Conservation (phyloP, 1,284 basidiomycete species). For the Inonotus hispidus region DNA sequence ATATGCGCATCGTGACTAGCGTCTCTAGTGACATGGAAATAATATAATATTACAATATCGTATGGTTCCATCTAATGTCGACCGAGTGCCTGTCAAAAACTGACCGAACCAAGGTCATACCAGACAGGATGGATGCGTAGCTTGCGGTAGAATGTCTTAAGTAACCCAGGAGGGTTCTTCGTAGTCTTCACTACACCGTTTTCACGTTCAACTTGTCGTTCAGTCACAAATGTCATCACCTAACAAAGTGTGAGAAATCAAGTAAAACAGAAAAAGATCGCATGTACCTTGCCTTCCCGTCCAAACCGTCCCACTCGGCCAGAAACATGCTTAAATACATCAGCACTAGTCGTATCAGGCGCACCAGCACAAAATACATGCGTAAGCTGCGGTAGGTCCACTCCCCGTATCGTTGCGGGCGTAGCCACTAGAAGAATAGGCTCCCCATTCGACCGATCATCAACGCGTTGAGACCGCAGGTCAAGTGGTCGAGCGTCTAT, state of each 20-base stretch:
- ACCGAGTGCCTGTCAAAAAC: not conserved
- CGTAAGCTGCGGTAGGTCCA: slow-evolving; percentile 64
- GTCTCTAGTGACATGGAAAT: too few relatives aligned
- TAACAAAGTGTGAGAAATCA: not conserved
- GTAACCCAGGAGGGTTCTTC: slow-evolving; percentile 41
- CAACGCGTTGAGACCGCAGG: slow-evolving; percentile 30
- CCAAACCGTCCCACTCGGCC: slow-evolving; percentile 76
- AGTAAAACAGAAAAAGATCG: not conserved
- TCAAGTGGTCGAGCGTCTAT: slow-evolving; percentile 62
- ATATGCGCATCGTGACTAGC: not conserved
- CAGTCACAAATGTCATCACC: slow-evolving; percentile 50
- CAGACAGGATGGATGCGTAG: slow-evolving; percentile 34
- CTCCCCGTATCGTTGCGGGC: slow-evolving; percentile 58
- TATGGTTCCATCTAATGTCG: not conserved
- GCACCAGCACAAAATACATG: slow-evolving; percentile 71
- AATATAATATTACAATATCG: too few relatives aligned
- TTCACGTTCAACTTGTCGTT: slow-evolving; percentile 23
- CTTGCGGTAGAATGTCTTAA: slow-evolving; percentile 38
- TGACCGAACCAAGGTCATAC: slow-evolving; percentile 21
- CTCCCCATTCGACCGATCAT: slow-evolving; percentile 36
- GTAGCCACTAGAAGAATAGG: slow-evolving; percentile 66
- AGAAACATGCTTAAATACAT: slow-evolving; percentile 63
- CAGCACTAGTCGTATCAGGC: slow-evolving; percentile 45
- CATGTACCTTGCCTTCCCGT: slow-evolving; percentile 39
- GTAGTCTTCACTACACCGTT: slow-evolving; percentile 27